Conservation (phyloP, 257 asterid species). For the Solanum sparsipilum region DNA sequence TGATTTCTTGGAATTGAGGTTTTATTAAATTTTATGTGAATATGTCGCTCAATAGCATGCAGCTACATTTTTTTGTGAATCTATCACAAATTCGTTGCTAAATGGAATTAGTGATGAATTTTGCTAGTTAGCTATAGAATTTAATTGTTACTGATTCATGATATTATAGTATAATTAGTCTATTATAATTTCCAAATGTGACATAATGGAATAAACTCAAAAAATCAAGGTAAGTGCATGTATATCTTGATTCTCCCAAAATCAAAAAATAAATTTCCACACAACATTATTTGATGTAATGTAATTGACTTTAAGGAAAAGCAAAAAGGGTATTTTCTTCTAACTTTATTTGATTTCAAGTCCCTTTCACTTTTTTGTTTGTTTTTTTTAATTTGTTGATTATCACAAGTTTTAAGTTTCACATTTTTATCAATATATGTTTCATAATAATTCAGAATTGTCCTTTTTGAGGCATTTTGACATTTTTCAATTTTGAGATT, state of each 20-base stretch:
- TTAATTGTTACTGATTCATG: background rate
- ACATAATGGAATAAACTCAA: background rate
- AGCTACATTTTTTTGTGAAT: background rate
- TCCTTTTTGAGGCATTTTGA: constrained; percentile 7
- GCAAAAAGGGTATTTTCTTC: background rate
- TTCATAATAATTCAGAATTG: background rate
- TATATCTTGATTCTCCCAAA: background rate
- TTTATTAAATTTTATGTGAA: background rate
- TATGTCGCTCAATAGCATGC: background rate
- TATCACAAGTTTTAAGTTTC: background rate
- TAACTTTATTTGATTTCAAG: background rate
- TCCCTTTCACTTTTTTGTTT: background rate
- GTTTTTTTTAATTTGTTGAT: background rate
- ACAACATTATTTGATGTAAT: background rate
- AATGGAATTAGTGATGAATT: background rate
- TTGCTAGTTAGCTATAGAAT: background rate
- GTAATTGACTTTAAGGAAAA: background rate
- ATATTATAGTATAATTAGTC: background rate
- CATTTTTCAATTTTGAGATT: constrained; percentile 2
- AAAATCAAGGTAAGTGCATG: background rate
- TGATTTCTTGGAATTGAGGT: background rate
- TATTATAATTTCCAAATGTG: background rate
- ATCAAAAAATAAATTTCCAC: background rate
- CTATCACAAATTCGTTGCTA: background rate
- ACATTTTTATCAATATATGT: background rate